phyloP scores from a whole-genome alignment of 257 asterid genomes.

The Anisodus tanguticus region DNA sequence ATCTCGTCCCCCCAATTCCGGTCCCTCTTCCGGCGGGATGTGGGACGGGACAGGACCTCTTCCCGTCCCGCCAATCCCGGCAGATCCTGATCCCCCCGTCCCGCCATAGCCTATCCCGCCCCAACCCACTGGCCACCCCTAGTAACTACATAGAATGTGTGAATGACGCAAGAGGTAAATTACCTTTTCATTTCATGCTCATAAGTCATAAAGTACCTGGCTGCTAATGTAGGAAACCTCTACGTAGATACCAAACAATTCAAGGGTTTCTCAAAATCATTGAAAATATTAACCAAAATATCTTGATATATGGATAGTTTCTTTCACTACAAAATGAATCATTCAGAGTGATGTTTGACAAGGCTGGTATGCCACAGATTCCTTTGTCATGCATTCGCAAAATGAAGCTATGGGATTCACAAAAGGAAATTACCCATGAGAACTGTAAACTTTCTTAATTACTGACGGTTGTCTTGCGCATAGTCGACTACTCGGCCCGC shows the following conservation, averaged over 20 bases:
- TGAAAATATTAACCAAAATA: not conserved
- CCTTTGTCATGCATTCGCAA: slow-evolving; percentile 12
- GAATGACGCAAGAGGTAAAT: not conserved
- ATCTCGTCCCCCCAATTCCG: too few species aligned
- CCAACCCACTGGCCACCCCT: too few species aligned
- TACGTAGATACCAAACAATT: not conserved
- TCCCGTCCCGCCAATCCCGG: too few species aligned
- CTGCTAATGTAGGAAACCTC: not conserved
- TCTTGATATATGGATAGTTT: not conserved
- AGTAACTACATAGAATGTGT: not conserved
- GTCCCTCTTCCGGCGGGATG: too few species aligned
- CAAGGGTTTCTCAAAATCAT: not conserved
- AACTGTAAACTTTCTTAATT: too few species aligned
- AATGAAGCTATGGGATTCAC: not conserved
- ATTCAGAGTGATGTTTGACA: not conserved
- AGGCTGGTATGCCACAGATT: not conserved
- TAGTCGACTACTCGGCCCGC: too few species aligned
- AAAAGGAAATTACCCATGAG: not conserved
- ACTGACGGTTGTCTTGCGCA: too few species aligned
- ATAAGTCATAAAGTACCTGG: not conserved
- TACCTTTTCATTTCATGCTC: too few species aligned
- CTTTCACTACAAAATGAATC: not conserved
- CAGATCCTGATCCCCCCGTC: too few species aligned
- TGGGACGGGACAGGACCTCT: too few species aligned
- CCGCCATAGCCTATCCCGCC: too few species aligned